Evolutionary conservation across 345 rosid genomes (phyloP), one percentile per base, ranked within the genome.

Genomic region (Eucalyptus brandiana): DNA sequence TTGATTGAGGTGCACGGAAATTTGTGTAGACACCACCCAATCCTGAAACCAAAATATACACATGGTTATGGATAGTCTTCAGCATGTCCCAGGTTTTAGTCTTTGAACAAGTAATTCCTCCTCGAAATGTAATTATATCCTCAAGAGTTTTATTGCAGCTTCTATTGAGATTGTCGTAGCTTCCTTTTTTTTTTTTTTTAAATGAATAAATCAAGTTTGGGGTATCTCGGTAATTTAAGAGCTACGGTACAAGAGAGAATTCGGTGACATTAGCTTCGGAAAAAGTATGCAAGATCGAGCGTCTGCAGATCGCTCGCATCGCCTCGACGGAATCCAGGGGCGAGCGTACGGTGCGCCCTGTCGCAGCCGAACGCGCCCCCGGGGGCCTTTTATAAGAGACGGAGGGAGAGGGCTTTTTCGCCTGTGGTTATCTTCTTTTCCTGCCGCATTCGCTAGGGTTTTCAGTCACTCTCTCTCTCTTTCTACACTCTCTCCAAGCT

Each of bases 381-480:
- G 34, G 4, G 88, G 94, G 95, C 93, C 91, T 93, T 92, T 91
- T 93, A 93, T 92, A 93, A 90, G 92, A 83, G 91, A 91, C 94
- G 87, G 87, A 91, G 67, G 58, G 58, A 8, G 58, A 21, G 5
- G 58, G 58, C 58, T 26, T 42, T 92, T 87, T n/a, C 11, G 80
- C 54, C 4, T 28, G 88, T 91, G 42, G 80, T 23, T 45, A 34
- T 10, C 65, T 58, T 44, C 23, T 30, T 3, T 17, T 85, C 87
- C 94, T 92, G 96, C 95, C 96, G 95, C 95, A 90, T 58, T 89
- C 90, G 93, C 90, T 94, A 93, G 96, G 94, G 92, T 95, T 94
- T 93, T 89, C 90, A 32, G 10, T 51, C 81, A 9, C 62, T 37
- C 62, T 28, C 62, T 24, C 28, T 54, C 58, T 54, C 51, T 49